These are phyloP conservation scores for Lipomyces sp. DNA, from an alignment of 805 yeast species.

Conservation along the genomic window DNA sequence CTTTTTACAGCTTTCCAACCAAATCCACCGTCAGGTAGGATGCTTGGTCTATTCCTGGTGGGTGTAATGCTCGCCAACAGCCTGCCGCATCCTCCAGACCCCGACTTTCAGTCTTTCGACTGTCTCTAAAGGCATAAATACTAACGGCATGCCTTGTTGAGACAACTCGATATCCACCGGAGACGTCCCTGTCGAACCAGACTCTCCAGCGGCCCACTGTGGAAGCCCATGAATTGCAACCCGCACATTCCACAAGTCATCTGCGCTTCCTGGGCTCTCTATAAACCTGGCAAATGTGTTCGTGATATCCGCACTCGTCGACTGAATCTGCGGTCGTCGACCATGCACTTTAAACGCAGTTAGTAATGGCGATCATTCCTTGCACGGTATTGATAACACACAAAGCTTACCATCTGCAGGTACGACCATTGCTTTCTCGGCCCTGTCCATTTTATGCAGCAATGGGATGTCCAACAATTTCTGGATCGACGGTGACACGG, in stretches of 20 bases:
- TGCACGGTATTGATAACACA: neutral
- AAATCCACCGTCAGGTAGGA: neutral
- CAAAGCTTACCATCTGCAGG: slow-evolving; percentile 26
- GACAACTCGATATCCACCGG: neutral
- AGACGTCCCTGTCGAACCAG: neutral
- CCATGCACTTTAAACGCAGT: slow-evolving; percentile 9
- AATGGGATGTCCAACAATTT: slow-evolving; percentile 23
- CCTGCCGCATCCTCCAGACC: slow-evolving; percentile 33
- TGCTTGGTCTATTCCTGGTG: neutral
- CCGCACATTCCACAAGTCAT: slow-evolving; percentile 32
- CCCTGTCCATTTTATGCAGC: slow-evolving; percentile 26
- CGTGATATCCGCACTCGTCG: slow-evolving; percentile 28
- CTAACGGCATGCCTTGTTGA: slow-evolving; percentile 10
- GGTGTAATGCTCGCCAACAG: neutral
- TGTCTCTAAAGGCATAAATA: slow-evolving; percentile 25
- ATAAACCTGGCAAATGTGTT: slow-evolving; percentile 26
- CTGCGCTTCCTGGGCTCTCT: slow-evolving; percentile 22
- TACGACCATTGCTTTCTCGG: slow-evolving; percentile 24
- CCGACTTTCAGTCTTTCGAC: slow-evolving; percentile 33
- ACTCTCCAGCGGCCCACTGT: slow-evolving; percentile 21
- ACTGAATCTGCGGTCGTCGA: slow-evolving; percentile 20
- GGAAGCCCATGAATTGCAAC: slow-evolving; percentile 27
- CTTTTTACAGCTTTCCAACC: neutral
- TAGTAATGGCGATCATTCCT: neutral
- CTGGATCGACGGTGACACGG: slow-evolving; percentile 13